Base-by-base conservation (phyloP, 371 early-diverging fungal species). In the Apophysomyces sp. region DNA sequence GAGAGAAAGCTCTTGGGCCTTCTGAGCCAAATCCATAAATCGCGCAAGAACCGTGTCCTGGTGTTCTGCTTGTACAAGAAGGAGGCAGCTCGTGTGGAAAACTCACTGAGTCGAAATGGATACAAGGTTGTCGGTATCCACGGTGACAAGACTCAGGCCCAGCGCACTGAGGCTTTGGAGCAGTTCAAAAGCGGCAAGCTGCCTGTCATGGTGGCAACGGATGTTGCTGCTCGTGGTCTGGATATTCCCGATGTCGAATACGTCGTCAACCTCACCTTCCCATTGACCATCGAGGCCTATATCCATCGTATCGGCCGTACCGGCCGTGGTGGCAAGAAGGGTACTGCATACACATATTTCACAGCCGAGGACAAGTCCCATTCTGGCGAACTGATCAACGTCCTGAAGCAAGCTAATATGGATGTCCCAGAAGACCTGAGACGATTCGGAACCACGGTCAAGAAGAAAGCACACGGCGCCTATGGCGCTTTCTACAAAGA, bases 241-340 rank as follows among this genome's bases (percentile, higher is more conserved):
- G 98, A 98, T 81, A 93, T 99, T 65, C 96, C 98, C 32, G 90
- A 95, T 60, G 94, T 99, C n/a, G 93, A 94, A 63, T 91, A 94
- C 69, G 99, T 99, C 12, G 93, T 99, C 78, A 99, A 99, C 80
- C 88, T 93, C 66, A 97, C 98, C 36, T 97, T 99, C 81, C 99
- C 99, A 8, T 79, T 93, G 65, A 95, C 95, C 52, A 93, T 95
- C 58, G 98, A 98, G 69, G 93, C 94, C 63, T 98, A 81, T 34
- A 91, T 95, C 52, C 97, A 95, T 72, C 90, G 98, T 62, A 93
- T 94, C 57, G 99, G 99, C 37, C 89, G 99, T 66, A 98, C 99
- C 4, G 99, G 95, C 8, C 89, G 98, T 67, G 97, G 95, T 61
- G 98, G 98, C 58, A 88, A 89, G 63, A 86, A 81, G 69, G 99